Base-by-base conservation (phyloP, 805 yeast genomes). In the Vanderwaltozyma polyspora region DNA sequence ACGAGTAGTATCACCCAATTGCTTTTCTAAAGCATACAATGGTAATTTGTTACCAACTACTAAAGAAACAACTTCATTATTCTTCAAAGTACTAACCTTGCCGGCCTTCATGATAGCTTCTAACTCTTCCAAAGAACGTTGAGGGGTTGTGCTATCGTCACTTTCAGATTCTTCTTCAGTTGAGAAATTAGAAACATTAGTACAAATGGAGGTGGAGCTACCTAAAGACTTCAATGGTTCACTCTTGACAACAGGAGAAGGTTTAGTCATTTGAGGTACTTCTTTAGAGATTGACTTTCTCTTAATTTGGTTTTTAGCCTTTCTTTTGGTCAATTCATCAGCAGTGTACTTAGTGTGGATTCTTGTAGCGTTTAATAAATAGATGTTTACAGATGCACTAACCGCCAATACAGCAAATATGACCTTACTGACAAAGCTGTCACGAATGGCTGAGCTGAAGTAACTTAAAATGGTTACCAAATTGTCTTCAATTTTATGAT, bases 21-120 rank as follows among this genome's bases (percentile, higher is more conserved):
- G 89, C 59, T 89, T 91, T 57, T 91, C 99, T 42, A 91, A 70
- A 0, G 97, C 95, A 56, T 91, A 91, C 36, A 91, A 63, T 24
- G 98, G 97, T 41, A 91, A 63, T 52, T 82, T 82, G 24, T 94
- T 93, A 3, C 69, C 60, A 9, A 74, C 67, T 24, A 79, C 87
- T 37, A 91, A 70, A 2, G 71, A 58, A 2, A 79, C 70, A 42
- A 91, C 73, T 60, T 91, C 95, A 30, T 72, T 77, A 57, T 91
- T 72, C 36, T 62, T 63, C 43, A 91, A 70, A 19, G 71, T 65
- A 44, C 72, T 69, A 29, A 84, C 72, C 17, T 74, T 65, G 14
- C 96, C 96, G 1, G 72, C 75, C 52, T 83, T 77, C 65, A 81
- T 57, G 13, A 74, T 52, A 18, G 68, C 66, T 31, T 68, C 64